Evolutionary conservation across 139 green algal species (phyloP), one percentile per base, ranked within the genome.

Genomic region (Tetradesmus lagerheimii): DNA sequence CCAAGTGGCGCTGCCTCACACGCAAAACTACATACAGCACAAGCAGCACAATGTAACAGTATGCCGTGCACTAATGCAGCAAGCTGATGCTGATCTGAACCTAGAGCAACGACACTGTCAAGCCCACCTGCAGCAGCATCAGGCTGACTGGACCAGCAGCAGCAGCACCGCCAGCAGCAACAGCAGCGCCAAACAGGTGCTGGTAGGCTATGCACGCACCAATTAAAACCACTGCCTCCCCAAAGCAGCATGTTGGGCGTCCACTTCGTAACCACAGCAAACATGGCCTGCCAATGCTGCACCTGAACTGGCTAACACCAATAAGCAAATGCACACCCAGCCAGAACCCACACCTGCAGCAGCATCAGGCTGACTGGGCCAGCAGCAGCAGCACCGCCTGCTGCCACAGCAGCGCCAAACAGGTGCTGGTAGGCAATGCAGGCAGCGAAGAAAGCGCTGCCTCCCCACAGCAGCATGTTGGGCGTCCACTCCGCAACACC

Each of bases 401-500:
- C 71, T 41, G 79, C 71, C 85, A 57, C 75, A 11, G 83, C 77
- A 31, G 27, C 37, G 9, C 80, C 78, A 66, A 88, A 90, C 64
- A 75, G 37, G 25, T 93, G 87, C 34, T 95, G 92, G 92, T 95
- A 98, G 8, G 90, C 85, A 37, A 97, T 94, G 90, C 94, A 97
- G 11, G 93, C 90, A 0, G 89, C 86, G 81, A 99, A 98, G 92
- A 99, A 99, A 31, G 92, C 87, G 2, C 84, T 71, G 23, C 95
- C 95, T n/a, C 94, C 95, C 31, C 75, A 93, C 62, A 95, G 64
- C 25, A 96, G 89, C 43, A 96, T 92, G 39, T 90, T 77, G 57
- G 97, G 97, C 2, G 97, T 98, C 25, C 95, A 91, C 34, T 86
- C 81, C 29, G 97, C 97, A 20, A 98, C 96, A 39, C 96, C 96